A percentile compares a stretch with the other conserved stretches of the same genome.
These are phyloP conservation scores for Metarhizium album DNA, from an alignment of 2,329 filamentous ascomycete species.

Conservation along the genomic window DNA sequence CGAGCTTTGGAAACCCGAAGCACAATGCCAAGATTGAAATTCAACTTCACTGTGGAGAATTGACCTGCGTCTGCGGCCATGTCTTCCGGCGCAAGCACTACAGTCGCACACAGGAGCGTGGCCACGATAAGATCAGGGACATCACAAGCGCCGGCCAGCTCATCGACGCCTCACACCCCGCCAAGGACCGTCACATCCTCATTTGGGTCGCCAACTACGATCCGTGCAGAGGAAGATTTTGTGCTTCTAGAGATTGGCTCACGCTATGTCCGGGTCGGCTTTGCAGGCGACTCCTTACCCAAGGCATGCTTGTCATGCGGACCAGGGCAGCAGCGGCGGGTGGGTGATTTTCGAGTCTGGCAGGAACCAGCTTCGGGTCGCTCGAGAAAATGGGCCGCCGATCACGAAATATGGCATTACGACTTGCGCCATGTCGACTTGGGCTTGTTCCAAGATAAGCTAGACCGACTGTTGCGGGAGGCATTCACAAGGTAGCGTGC, in stretches of 20 bases:
- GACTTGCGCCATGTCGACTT: constrained; percentile 66
- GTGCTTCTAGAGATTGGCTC: constrained; percentile 76
- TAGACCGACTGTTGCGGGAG: constrained; percentile 73
- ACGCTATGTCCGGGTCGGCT: constrained; percentile 68
- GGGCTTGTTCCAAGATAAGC: constrained; percentile 71
- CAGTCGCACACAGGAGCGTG: constrained; percentile 46
- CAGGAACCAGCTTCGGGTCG: constrained; percentile 34
- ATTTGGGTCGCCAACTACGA: constrained; percentile 48
- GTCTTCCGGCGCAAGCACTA: constrained; percentile 32
- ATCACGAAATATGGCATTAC: constrained; percentile 66
- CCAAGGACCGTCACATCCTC: constrained; percentile 40
- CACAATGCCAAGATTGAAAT: background rate
- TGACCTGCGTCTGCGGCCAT: constrained; percentile 19
- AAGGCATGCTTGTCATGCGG: constrained; percentile 62
- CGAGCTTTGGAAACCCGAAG: background rate
- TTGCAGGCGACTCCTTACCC: constrained; percentile 72
- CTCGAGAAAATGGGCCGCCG: constrained; percentile 48
- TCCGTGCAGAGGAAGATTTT: constrained; percentile 71
- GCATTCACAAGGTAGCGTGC: constrained; percentile 61
- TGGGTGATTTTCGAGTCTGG: constrained; percentile 74
- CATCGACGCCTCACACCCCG: constrained; percentile 51
- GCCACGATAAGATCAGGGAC: constrained; percentile 42
- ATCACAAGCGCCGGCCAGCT: constrained; percentile 20
- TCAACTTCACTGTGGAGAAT: background rate
- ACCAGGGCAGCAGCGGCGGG: constrained; percentile 64